Conservation (phyloP, 345 rosid genomes). For the Nephelium lappaceum region DNA sequence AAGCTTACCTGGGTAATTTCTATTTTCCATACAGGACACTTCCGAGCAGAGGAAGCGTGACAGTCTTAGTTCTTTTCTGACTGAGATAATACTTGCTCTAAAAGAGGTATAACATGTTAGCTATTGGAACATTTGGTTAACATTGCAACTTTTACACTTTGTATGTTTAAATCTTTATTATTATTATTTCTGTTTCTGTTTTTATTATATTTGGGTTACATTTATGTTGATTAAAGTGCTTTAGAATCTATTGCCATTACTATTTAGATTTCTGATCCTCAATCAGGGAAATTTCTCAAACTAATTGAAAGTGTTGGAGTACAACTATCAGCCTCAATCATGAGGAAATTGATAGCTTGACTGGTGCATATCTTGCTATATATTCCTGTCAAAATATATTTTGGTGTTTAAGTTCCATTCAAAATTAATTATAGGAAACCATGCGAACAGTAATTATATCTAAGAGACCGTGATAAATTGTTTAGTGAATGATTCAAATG, state of each 20-base stretch:
- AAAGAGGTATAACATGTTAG: slow-evolving; percentile 73
- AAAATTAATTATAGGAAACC: background rate
- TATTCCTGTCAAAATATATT: background rate
- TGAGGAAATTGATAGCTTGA: background rate
- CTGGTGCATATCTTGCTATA: background rate
- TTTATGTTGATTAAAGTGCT: background rate
- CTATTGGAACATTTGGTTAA: background rate
- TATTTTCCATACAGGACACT: slow-evolving; percentile 48
- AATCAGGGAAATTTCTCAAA: background rate
- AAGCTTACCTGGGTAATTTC: slow-evolving; percentile 4
- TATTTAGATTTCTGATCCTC: background rate
- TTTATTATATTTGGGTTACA: background rate
- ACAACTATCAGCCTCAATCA: background rate
- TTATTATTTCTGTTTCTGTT: background rate
- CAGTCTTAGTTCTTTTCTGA: slow-evolving; percentile 70
- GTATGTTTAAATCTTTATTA: background rate
- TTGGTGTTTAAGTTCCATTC: background rate
- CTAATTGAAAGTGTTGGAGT: background rate
- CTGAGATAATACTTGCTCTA: slow-evolving; percentile 84
- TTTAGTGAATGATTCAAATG: background rate
- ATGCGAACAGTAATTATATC: background rate
- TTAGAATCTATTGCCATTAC: background rate
- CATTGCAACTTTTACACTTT: background rate
- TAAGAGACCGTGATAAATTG: background rate
- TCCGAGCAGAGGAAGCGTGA: slow-evolving; percentile 55